A percentile compares a stretch with the other conserved stretches of the same genome.
phyloP scores from a whole-genome alignment of 768 basidiomycete species.

The Lentinula sp. region DNA sequence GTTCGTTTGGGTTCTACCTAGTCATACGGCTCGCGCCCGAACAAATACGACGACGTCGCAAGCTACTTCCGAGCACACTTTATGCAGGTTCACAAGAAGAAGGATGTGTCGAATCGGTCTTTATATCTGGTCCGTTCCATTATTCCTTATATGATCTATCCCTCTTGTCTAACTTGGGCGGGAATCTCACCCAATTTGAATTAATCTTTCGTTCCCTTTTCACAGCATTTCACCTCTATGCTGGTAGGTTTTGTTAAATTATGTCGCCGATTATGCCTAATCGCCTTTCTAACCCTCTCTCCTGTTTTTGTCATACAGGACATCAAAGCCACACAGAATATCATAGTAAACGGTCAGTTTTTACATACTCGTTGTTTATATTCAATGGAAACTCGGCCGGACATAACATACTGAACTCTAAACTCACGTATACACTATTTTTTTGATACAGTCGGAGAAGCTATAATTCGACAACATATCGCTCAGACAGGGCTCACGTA shows the following conservation, averaged over 20 bases:
- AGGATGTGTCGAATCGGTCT: conserved; percentile 51
- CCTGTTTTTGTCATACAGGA: conserved; percentile 36
- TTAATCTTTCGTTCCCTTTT: background rate
- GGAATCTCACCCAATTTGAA: background rate
- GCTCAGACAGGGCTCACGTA: conserved; percentile 35
- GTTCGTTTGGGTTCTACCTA: background rate
- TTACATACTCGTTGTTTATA: background rate
- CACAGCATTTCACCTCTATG: conserved; percentile 68
- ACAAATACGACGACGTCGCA: conserved; percentile 64
- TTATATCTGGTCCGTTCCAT: conserved; percentile 55
- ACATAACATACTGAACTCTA: too few species aligned
- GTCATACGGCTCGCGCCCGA: conserved; percentile 64
- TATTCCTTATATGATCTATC: conserved; percentile 3
- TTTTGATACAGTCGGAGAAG: conserved; percentile 48
- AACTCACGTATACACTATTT: background rate
- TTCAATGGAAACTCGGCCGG: background rate
- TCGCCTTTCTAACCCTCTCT: too few species aligned
- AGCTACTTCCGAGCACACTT: conserved; percentile 87
- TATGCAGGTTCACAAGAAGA: conserved; percentile 60
- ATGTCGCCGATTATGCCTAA: too few species aligned
- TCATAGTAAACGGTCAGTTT: conserved; percentile 54
- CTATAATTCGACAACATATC: conserved; percentile 62
- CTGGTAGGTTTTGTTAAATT: too few species aligned
- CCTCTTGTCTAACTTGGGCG: background rate
- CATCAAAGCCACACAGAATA: conserved; percentile 58